Base-by-base conservation (phyloP, 2,329 filamentous ascomycete species). In the Aspergillus niger region DNA sequence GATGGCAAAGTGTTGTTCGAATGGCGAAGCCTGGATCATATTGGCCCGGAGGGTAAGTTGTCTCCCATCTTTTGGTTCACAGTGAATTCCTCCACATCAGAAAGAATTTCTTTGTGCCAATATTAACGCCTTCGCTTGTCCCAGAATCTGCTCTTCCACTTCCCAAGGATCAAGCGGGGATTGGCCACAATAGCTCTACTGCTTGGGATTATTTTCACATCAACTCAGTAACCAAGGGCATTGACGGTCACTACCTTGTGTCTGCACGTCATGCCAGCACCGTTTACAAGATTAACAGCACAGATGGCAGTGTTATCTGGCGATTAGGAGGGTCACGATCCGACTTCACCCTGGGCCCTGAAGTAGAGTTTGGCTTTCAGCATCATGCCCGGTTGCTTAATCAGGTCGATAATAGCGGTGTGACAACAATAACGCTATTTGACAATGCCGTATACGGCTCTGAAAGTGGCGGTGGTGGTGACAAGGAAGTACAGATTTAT, bases 331-430 rank as follows among this genome's bases (percentile, higher is more conserved):
- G 71, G 3, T 67, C 58, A 26, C 58, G 63, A 6, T 68, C 67
- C 1, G 44, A 8, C 15, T 58, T 65, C 20, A 28, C 32, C 4
- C 63, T 53, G 24, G 39, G 6, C 2, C 77, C 64, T 71, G 77
- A 75, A 73, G 79, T 65, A 76, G 79, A 60, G 72, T 79, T 70
- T 71, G 72, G 59, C 61, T 79, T 54, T 24, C 66, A 68, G 52
- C 66, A 68, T 17, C 38, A 68, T 24, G 63, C 66, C 5, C 63
- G 65, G 2, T 62, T 58, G 17, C 52, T 44, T 5, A 26, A 50
- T 2, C 32, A 64, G 15, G 20, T 48, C 15, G 52, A 32, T 2
- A 55, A 24, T 15, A 59, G 20, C 17, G 11, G 3, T 10, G 30
- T 5, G 11, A 52, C 49, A 15, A 20, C 15, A 1, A 17, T 52